phyloP scores from a whole-genome alignment of 257 asterid genomes.

The Solanum ossicruentum region DNA sequence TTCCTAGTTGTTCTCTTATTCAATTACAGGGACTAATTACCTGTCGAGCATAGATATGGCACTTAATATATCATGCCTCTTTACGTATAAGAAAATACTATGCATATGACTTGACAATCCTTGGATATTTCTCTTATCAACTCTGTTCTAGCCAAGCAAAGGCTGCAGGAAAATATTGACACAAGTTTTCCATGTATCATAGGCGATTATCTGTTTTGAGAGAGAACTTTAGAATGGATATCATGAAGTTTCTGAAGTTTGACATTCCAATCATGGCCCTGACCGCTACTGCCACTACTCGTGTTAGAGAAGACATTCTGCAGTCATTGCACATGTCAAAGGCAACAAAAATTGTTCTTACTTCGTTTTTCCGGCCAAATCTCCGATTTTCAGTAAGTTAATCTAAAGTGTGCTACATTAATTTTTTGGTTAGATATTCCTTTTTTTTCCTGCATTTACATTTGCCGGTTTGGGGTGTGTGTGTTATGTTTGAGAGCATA shows the following conservation, averaged over 20 bases:
- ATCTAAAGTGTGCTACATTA: neutral
- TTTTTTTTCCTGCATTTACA: neutral
- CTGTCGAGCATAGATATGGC: neutral
- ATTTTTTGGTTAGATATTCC: neutral
- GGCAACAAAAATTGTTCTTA: constrained; percentile 33
- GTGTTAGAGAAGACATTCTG: constrained; percentile 64
- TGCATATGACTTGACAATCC: neutral
- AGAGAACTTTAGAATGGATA: constrained; percentile 44
- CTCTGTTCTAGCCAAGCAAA: neutral
- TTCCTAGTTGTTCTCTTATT: neutral
- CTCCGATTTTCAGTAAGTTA: constrained; percentile 57
- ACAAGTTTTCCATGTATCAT: constrained; percentile 7
- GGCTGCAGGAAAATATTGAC: neutral
- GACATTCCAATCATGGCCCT: constrained; percentile 76
- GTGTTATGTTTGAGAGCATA: neutral
- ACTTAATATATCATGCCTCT: neutral
- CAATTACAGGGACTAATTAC: neutral
- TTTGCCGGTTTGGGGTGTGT: neutral
- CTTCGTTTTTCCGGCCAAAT: constrained; percentile 71
- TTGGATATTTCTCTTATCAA: neutral
- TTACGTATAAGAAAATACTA: neutral
- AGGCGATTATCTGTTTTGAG: constrained; percentile 59
- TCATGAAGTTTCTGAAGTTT: constrained; percentile 44
- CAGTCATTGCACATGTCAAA: constrained; percentile 59
- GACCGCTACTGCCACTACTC: constrained; percentile 65